Evolutionary conservation across 164 flowering plant species (phyloP).

Genomic region (Vitis labrusca): DNA sequence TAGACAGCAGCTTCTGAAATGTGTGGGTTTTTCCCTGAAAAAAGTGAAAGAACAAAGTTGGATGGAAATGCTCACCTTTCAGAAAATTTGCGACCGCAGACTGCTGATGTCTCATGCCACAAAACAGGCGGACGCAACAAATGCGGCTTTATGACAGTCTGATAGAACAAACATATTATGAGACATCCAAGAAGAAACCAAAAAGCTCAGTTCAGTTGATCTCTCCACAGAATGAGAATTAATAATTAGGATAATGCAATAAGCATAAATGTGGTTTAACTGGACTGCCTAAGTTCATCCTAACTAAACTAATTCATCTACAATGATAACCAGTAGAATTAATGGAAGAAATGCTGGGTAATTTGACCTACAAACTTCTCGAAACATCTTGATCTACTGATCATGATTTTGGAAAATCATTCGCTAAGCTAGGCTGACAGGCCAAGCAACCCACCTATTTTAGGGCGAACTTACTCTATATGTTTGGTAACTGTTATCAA

Average conservation of each 20-base stretch:
- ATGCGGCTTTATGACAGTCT: conserved; percentile 28
- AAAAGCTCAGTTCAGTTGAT: not conserved
- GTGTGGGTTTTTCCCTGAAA: not conserved
- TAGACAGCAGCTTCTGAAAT: too few species aligned
- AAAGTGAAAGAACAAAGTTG: not conserved
- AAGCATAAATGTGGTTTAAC: not conserved
- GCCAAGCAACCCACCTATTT: too few species aligned
- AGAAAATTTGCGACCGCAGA: conserved; percentile 19
- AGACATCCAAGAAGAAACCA: not conserved
- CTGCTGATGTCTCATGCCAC: conserved; percentile 34
- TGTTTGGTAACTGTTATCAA: too few species aligned
- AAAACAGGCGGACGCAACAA: conserved; percentile 12
- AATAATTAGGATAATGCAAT: not conserved
- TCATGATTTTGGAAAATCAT: too few species aligned
- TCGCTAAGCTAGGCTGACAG: too few species aligned
- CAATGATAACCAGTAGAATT: too few species aligned
- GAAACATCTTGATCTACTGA: too few species aligned
- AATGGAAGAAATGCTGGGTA: too few species aligned
- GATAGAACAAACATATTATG: not conserved
- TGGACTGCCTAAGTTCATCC: not conserved
- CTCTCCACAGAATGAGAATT: not conserved
- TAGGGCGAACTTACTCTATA: too few species aligned
- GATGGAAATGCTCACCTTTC: conserved; percentile 23
- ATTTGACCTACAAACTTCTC: too few species aligned
- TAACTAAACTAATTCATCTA: too few species aligned